These are phyloP conservation scores for Mytilinidion resinicola DNA, from an alignment of 495 filamentous ascomycete genomes.

Conservation along the genomic window DNA sequence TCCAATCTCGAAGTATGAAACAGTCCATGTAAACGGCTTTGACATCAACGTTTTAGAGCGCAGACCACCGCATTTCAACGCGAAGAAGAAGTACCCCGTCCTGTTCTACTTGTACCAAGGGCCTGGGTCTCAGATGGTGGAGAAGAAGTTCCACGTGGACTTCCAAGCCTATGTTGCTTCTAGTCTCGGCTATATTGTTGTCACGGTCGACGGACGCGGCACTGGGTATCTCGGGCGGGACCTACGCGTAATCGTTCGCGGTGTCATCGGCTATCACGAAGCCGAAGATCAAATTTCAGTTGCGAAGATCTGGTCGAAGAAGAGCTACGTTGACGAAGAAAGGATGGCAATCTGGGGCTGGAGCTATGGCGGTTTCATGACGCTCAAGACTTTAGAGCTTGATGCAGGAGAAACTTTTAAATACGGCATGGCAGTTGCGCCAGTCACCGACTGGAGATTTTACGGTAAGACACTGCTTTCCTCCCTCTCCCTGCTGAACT, in stretches of 20 bases:
- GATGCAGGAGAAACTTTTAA: conserved; percentile 85
- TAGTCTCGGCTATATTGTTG: conserved; percentile 84
- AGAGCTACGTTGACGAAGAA: conserved; percentile 74
- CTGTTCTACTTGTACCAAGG: conserved; percentile 91
- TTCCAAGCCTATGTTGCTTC: conserved; percentile 89
- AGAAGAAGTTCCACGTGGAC: conserved; percentile 75
- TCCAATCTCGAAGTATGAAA: conserved; percentile 78
- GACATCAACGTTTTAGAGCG: conserved; percentile 83
- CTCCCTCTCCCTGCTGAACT: not conserved
- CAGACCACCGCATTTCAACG: conserved; percentile 83
- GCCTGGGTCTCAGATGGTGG: conserved; percentile 79
- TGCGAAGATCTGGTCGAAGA: conserved; percentile 76
- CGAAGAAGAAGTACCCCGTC: conserved; percentile 80
- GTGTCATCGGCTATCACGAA: conserved; percentile 79
- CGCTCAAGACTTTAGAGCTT: conserved; percentile 88
- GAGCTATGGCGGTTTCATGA: conserved; percentile 96
- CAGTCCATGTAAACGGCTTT: conserved; percentile 71
- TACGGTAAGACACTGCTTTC: conserved; percentile 50
- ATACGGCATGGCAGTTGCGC: conserved; percentile 97
- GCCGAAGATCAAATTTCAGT: conserved; percentile 85
- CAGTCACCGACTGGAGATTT: conserved; percentile 93
- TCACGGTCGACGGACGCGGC: conserved; percentile 89
- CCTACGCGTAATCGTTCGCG: conserved; percentile 73
- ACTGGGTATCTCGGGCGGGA: conserved; percentile 86
- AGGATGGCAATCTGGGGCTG: conserved; percentile 95